Conservation (phyloP, 148 eudicot genomes). For the Gaultheria prostrata region DNA sequence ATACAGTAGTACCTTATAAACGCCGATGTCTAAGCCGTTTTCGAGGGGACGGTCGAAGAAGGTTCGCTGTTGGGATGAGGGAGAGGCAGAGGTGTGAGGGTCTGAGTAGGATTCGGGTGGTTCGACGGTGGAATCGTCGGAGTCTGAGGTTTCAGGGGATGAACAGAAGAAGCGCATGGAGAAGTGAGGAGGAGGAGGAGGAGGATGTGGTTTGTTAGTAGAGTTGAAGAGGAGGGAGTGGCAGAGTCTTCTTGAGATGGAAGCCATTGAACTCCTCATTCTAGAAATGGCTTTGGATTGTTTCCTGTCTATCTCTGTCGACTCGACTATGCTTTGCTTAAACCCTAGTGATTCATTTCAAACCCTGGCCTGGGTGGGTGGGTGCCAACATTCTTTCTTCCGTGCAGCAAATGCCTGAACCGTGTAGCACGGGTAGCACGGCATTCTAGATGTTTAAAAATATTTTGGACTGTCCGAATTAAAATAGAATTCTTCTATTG, state of each 20-base stretch:
- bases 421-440: too few relatives aligned
- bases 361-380: not conserved
- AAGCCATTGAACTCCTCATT: conserved; percentile 46
- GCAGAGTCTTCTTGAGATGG: conserved; percentile 37
- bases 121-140: conserved; percentile 27
- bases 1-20: conserved; percentile 53
- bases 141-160: conserved; percentile 38
- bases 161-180: conserved; percentile 25
- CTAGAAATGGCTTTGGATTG: not conserved
- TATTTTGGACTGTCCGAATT: too few relatives aligned
- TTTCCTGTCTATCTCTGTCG: not conserved
- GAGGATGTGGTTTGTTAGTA: not conserved
- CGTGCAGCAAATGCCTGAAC: too few relatives aligned
- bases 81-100: conserved; percentile 13
- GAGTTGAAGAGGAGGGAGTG: conserved; percentile 22
- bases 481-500: too few relatives aligned
- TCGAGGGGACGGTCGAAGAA: conserved; percentile 38
- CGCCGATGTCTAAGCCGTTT: conserved; percentile 64
- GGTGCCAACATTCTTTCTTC: too few relatives aligned
- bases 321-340: not conserved
- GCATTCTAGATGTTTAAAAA: too few relatives aligned
- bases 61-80: conserved; percentile 11
- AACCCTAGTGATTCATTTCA: conserved; percentile 11
- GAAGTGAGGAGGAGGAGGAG: not conserved
- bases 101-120: conserved; percentile 26